phyloP scores from a whole-genome alignment of 768 basidiomycete species.

The Inosperma sp. region DNA sequence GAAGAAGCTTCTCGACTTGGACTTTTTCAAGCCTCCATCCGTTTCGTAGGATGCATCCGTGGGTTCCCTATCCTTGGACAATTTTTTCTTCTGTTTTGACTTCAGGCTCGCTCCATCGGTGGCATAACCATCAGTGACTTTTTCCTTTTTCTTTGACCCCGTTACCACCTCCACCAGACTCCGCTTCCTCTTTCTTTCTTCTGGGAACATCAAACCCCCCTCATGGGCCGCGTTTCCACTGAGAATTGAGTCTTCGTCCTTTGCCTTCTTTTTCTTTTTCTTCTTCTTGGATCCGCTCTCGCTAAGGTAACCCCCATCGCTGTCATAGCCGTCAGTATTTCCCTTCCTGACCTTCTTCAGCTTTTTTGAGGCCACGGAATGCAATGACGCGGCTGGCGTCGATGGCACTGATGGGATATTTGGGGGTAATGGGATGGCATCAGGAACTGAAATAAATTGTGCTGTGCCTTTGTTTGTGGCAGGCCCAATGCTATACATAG shows the following conservation, averaged over 20 bases:
- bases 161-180: conserved; percentile 24
- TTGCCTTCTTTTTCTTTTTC: conserved; percentile 21
- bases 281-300: conserved; percentile 33
- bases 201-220: conserved; percentile 24
- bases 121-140: conserved; percentile 9
- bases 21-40: conserved; percentile 35
- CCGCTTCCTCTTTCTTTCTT: conserved; percentile 34
- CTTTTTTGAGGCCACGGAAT: conserved; percentile 2
- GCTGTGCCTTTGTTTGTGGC: neutral
- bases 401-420: neutral
- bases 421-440: conserved; percentile 1
- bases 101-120: conserved; percentile 13
- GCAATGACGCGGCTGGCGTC: neutral
- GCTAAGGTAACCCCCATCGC: conserved; percentile 49
- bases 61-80: conserved; percentile 12
- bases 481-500: neutral
- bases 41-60: conserved; percentile 35
- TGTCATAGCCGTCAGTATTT: conserved; percentile 45
- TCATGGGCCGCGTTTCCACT: conserved; percentile 20
- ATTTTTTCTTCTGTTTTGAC: conserved; percentile 27
- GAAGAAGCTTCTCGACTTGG: conserved; percentile 40
- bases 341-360: conserved; percentile 38
- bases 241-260: conserved; percentile 17
- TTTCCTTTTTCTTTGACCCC: conserved; percentile 19
- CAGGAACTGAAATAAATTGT: conserved; percentile 4